These are phyloP conservation scores for Hanseniaspora uvarum DNA, from an alignment of 1,139 yeast genomes.

Conservation along the genomic window DNA sequence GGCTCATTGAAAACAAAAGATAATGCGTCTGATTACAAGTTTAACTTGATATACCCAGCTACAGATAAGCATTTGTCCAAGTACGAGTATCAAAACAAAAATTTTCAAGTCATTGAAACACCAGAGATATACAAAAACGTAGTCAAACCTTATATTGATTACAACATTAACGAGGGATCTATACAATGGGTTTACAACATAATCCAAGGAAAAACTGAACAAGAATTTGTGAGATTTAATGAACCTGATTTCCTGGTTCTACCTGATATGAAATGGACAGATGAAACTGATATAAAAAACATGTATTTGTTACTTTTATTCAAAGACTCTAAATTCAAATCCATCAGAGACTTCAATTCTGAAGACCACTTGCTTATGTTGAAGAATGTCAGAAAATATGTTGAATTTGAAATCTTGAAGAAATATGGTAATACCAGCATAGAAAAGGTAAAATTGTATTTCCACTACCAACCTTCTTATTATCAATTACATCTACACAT, in stretches of 20 bases:
- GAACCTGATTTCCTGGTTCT: slow-evolving; percentile 48
- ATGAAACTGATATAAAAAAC: slow-evolving; percentile 45
- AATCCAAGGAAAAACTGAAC: slow-evolving; percentile 69
- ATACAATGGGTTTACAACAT: slow-evolving; percentile 88
- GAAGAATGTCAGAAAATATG: slow-evolving; percentile 34
- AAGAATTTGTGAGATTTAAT: slow-evolving; percentile 61
- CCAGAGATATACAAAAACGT: slow-evolving; percentile 55
- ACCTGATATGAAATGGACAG: slow-evolving; percentile 93
- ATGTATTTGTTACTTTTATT: slow-evolving; percentile 74
- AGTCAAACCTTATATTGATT: slow-evolving; percentile 66
- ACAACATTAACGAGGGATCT: slow-evolving; percentile 61
- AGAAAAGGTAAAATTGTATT: slow-evolving; percentile 55
- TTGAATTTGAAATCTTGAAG: slow-evolving; percentile 29
- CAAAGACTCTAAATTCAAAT: slow-evolving; percentile 56
- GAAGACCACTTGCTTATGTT: slow-evolving; percentile 45
- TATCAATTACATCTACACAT: slow-evolving; percentile 45
- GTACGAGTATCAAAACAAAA: slow-evolving; percentile 43
- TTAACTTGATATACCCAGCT: slow-evolving; percentile 81
- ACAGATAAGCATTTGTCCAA: slow-evolving; percentile 74
- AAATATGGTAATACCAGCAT: slow-evolving; percentile 31
- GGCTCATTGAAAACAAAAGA: neutral
- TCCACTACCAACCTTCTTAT: slow-evolving; percentile 92
- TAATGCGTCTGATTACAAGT: neutral
- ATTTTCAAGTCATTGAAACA: slow-evolving; percentile 63
- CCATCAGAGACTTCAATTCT: slow-evolving; percentile 62